Base-by-base conservation (phyloP, 2,329 filamentous ascomycete genomes). In the Sporothrix inflata region DNA sequence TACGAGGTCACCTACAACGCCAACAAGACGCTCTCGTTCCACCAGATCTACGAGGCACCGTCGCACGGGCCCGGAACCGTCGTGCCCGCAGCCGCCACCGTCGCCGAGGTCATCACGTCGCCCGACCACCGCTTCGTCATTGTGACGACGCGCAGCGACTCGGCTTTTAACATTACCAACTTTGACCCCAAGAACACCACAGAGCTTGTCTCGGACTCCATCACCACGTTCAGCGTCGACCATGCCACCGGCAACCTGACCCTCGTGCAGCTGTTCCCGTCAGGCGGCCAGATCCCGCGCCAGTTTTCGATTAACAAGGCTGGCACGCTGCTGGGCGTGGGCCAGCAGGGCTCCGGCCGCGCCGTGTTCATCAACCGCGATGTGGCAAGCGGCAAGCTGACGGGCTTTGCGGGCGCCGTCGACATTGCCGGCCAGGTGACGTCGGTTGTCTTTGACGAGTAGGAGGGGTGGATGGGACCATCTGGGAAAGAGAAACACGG, bases 121-220 rank as follows among this genome's bases (percentile, higher is more conserved):
- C 86, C 88, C 66, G 87, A 89, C 77, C 82, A 85, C 73, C 86
- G 85, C 47, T 92, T 89, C 82, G 78, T 94, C 69, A 84, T 92
- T 75, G 85, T 91, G 55, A 91, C 90, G 2, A 92, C 91, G 74
- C 90, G 92, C 74, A 86, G 87, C 77, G 90, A 91, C 77, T 83
- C 82, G 60, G 81, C 85, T 27, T 86, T 90, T 78, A 77, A 77
- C 16, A 83, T 87, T 71, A 80, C 83, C 72, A 84, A 84, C 79
- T 84, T 83, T 75, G 83, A 86, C 76, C 71, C 80, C 72, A 74
- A 77, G 75, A 82, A 85, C 77, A 80, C 76, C 74, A 84, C 83
- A 9, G 74, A 76, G 14, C 82, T 89, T 71, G 78, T 84, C 9
- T 90, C 90, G 0, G 91, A 93, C 79, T 87, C 91, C 0, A 81